Percentiles rank a stretch among this genome's conserved stretches.
These are phyloP conservation scores for Vishniacozyma victoriae DNA, from an alignment of 768 basidiomycete genomes.

Conservation along the genomic window DNA sequence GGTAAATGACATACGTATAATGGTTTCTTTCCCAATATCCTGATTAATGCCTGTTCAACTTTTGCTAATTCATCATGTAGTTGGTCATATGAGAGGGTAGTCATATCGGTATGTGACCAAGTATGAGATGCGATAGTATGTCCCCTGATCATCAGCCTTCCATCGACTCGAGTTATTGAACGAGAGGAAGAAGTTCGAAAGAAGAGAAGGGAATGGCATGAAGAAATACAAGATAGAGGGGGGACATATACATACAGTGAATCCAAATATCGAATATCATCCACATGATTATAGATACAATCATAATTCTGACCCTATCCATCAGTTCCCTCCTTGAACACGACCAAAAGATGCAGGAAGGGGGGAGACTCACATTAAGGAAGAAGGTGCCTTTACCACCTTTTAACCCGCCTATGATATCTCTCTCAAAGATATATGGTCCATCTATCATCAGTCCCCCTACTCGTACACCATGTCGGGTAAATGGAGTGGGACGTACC, in stretches of 20 bases:
- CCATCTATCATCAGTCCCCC: constrained; percentile 28
- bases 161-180: too few relatives aligned
- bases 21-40: constrained; percentile 42
- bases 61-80: constrained; percentile 35
- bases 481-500: constrained; percentile 18
- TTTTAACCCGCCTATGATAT: constrained; percentile 25
- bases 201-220: too few relatives aligned
- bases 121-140: constrained; percentile 46
- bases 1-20: constrained; percentile 17
- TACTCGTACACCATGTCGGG: not conserved
- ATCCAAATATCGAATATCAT: constrained; percentile 30
- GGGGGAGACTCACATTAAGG: constrained; percentile 35
- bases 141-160: constrained; percentile 14
- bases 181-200: too few relatives aligned
- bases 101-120: constrained; percentile 44
- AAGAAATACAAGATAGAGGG: too few relatives aligned
- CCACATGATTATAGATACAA: constrained; percentile 43
- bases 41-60: constrained; percentile 43
- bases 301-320: constrained; percentile 43
- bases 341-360: not conserved
- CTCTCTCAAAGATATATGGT: constrained; percentile 32
- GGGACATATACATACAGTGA: constrained; percentile 16
- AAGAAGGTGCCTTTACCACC: constrained; percentile 44
- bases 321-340: constrained; percentile 3
- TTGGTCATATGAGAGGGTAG: constrained; percentile 23